Evolutionary conservation across 2,329 filamentous ascomycete species (phyloP).

Genomic region (Emergomyces orientalis): DNA sequence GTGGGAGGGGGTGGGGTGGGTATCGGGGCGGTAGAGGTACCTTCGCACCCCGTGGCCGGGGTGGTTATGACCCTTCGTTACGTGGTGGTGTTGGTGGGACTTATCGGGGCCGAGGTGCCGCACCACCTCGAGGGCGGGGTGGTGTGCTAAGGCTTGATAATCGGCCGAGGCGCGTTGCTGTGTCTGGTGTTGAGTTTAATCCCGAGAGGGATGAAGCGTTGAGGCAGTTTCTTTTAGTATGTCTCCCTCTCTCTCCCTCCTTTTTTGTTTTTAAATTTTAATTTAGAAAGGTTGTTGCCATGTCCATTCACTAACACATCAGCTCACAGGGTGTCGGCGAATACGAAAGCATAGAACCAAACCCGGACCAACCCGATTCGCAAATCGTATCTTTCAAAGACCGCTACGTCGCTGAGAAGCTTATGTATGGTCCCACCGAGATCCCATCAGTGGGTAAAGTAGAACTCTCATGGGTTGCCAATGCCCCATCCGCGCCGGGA

Average conservation of each 20-base stretch:
- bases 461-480: constrained; percentile 47
- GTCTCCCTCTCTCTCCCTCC: constrained; percentile 14
- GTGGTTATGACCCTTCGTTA: constrained; percentile 32
- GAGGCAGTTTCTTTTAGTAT: constrained; percentile 46
- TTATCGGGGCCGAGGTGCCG: constrained; percentile 36
- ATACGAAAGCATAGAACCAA: constrained; percentile 38
- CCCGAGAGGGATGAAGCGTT: constrained; percentile 47
- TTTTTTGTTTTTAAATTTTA: not conserved
- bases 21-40: constrained; percentile 34
- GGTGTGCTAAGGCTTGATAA: constrained; percentile 51
- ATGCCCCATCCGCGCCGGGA: constrained; percentile 12
- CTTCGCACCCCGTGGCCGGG: constrained; percentile 29
- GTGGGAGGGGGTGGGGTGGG: constrained; percentile 21
- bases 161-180: constrained; percentile 45
- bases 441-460: constrained; percentile 47
- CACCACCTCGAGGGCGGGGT: constrained; percentile 32
- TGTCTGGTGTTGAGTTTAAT: constrained; percentile 41
- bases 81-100: constrained; percentile 29
- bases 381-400: constrained; percentile 41
- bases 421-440: constrained; percentile 39
- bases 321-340: constrained; percentile 36
- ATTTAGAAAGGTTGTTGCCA: not conserved
- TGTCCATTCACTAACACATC: not conserved
- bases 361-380: constrained; percentile 32
- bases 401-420: constrained; percentile 46